Evolutionary conservation across 1,284 basidiomycete genomes (phyloP).

Genomic region (Naganishia liquefaciens): DNA sequence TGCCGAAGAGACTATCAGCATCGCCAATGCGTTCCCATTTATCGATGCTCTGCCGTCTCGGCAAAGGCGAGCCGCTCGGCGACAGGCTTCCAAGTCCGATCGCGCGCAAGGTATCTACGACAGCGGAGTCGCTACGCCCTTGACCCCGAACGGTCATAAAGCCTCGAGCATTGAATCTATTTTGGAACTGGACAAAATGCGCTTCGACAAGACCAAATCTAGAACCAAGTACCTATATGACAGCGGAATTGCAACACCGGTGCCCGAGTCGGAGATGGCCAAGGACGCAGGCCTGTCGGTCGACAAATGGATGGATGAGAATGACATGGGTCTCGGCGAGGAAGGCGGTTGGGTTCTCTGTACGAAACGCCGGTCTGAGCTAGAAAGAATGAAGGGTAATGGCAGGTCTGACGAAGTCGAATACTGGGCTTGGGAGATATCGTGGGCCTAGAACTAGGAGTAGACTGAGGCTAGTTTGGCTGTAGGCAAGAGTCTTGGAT

Average conservation of each 20-base stretch:
- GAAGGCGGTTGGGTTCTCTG: constrained; percentile 39
- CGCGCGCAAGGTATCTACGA: not conserved
- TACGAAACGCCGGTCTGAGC: constrained; percentile 43
- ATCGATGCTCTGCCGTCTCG: constrained; percentile 41
- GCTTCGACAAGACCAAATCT: constrained; percentile 25
- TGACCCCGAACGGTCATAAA: constrained; percentile 16
- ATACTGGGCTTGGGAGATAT: constrained; percentile 56
- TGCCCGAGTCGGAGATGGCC: constrained; percentile 20
- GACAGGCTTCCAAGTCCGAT: constrained; percentile 32
- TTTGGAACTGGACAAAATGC: constrained; percentile 18
- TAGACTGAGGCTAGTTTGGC: no score
- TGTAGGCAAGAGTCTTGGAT: not conserved
- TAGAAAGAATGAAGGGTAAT: constrained; percentile 48
- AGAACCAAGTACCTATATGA: constrained; percentile 20
- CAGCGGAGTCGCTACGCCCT: constrained; percentile 14
- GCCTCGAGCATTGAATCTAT: constrained; percentile 19
- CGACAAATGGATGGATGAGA: constrained; percentile 21
- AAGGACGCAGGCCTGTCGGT: constrained; percentile 17
- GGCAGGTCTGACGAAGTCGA: constrained; percentile 52
- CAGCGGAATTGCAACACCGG: constrained; percentile 24
- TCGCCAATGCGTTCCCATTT: constrained; percentile 47
- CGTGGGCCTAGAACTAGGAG: constrained; percentile 39
- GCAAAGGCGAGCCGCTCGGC: constrained; percentile 30
- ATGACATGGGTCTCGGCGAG: constrained; percentile 29
- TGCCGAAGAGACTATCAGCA: constrained; percentile 50